Evolutionary conservation across 139 green algal genomes (phyloP), one percentile per base, ranked within the genome.

Genomic region (Axilococcus clingmanii): DNA sequence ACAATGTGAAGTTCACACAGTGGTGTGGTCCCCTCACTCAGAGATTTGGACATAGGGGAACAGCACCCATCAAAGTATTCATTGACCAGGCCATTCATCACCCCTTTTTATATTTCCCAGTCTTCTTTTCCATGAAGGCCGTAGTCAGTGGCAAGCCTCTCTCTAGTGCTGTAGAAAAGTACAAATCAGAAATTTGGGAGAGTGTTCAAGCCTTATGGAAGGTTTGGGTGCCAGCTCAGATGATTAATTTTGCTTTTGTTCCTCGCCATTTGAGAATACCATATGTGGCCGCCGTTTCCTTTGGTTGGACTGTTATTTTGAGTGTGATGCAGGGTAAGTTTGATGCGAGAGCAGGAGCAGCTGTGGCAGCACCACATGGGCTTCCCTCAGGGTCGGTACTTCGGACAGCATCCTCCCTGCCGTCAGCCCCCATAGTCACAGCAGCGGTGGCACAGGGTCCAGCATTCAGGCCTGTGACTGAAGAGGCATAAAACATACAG

Each of bases 231-330:
- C 83, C 83, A 2, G 65, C 58, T 0, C 75, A 89, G 68, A 42
- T 93, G 20, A 56, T 92, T 57, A 94, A 94, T 75, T 94, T 94
- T 61, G 65, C 74, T 2, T 52, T 89, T 17, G 85, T 94, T 28
- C 84, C 84, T 12, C 48, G 68, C 41, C 83, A 94, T 69, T 62
- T 93, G 43, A 73, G 82, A 33, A 82, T 93, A 32, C 85, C 85
- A 2, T 92, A 79, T 30, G 71, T 74, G 1, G 71, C 71, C 7
- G 69, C 45, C 9, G 69, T 79, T 4, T 71, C 57, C 19, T 79
- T 79, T 41, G 41, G 68, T 11, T 79, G 71, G 71, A 79, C 69
- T 11, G 52, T 77, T 35, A 74, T 79, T 20, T 44, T 79, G 8
- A 65, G 44, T n/a, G 40, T 57, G 7, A 78, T 78, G 70, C 70